Base-by-base conservation (phyloP, 2,329 filamentous ascomycete species). In the Myotisia sp. region DNA sequence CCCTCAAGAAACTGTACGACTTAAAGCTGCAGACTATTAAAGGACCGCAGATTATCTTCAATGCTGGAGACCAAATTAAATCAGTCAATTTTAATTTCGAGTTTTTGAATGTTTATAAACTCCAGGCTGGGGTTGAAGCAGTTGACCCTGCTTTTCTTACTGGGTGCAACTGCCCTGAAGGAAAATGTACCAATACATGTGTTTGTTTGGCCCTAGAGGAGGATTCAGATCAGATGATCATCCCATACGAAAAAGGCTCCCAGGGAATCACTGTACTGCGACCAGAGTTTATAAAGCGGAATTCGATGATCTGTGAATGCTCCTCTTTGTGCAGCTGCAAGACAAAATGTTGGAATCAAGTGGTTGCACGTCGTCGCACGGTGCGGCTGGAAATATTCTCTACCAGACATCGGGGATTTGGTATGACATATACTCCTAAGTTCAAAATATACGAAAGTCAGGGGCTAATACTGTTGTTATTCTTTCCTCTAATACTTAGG, bases 311-410 rank as follows among this genome's bases (percentile, higher is more conserved):
- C 1, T 51, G 49, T 5, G 62, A 65, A 38, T 65, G 62, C 38
- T 60, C 51, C 18, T 40, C 45, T 1, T 42, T 46, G 4, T 65
- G 62, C 33, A 37, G 35, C 4, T 65, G 62, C 26, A 40, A 40
- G 1, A 37, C 42, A 1, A 33, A 33, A 1, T 65, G 62, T 38
- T 56, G 51, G 53, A 64, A 64, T 33, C 51, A 55, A 4, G 55
- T 63, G 0, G 56, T 63, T 3, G 52, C 59, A 28, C 47, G 48
- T 5, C 60, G 61, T 0, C 47, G 62, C 4, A 56, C 48, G 1
- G 41, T 64, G 1, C 44, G 46, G 1, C 38, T 64, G 0, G 54
- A 64, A 28, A 59, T 65, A 5, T 65, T 64, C 29, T 38, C 59
- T 27, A 63, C 62, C 0, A 46, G 47, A 0, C 41, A 44, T 18